Conservation (phyloP, 306 rosid species). For the Castanea mollissima region DNA sequence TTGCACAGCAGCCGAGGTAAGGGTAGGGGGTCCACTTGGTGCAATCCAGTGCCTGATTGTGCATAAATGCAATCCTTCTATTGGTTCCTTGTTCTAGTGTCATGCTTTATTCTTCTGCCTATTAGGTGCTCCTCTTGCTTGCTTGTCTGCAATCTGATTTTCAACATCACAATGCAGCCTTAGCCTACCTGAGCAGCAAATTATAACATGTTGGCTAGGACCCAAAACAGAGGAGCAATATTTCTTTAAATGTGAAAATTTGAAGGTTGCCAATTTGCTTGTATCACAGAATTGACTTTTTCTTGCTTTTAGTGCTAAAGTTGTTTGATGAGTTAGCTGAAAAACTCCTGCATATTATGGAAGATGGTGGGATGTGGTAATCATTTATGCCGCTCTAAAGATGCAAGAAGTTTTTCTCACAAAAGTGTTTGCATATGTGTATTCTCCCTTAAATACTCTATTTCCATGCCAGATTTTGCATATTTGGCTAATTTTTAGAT, state of each 20-base stretch:
- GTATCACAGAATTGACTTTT: neutral
- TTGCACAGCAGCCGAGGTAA: neutral
- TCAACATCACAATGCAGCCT: neutral
- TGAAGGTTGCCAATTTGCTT: neutral
- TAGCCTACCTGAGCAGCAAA: neutral
- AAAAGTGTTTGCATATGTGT: neutral
- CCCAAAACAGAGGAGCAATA: neutral
- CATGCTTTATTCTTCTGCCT: neutral
- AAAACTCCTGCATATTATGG: neutral
- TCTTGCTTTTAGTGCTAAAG: neutral
- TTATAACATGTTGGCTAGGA: neutral
- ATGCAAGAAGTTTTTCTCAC: neutral
- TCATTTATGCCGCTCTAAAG: neutral
- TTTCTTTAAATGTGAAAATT: neutral
- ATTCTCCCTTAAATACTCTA: neutral
- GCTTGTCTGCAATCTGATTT: neutral
- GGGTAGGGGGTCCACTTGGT: neutral
- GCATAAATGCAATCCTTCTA: conserved; percentile 8
- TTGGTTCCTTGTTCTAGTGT: neutral
- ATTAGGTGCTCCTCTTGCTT: conserved; percentile 1
- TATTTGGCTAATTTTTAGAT: neutral
- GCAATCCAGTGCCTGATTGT: neutral
- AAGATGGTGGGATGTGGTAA: neutral
- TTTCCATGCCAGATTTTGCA: conserved; percentile 1
- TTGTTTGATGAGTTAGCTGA: neutral